Evolutionary conservation across 2,329 filamentous ascomycete genomes (phyloP).

Genomic region (Fusarium sarcochroum): DNA sequence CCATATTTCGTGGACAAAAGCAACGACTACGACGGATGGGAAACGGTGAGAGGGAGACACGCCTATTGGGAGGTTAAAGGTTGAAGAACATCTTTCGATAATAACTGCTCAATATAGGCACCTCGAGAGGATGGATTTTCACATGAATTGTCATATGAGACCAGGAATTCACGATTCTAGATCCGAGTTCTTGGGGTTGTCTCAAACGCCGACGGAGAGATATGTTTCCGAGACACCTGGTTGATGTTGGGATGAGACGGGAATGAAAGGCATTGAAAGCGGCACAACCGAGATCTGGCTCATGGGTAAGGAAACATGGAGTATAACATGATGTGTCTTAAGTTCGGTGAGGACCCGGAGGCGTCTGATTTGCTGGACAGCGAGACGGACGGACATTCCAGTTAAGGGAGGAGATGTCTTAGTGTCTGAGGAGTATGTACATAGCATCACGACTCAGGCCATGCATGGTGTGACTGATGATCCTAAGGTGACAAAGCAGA

Average conservation of each 20-base stretch:
- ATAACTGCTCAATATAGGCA: too few species aligned
- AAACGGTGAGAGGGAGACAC: too few species aligned
- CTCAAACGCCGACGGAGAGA: background rate
- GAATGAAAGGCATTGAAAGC: background rate
- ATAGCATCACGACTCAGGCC: background rate
- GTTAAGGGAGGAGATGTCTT: background rate
- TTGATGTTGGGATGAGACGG: background rate
- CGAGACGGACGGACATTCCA: background rate
- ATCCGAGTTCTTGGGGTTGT: background rate
- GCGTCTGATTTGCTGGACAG: constrained; percentile 4
- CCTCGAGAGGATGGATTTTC: too few species aligned
- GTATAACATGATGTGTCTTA: constrained; percentile 15
- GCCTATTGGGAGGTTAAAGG: too few species aligned
- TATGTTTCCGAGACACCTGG: background rate
- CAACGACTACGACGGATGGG: background rate
- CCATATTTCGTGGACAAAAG: background rate
- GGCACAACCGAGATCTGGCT: constrained; percentile 10
- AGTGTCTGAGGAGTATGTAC: background rate
- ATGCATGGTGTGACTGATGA: background rate
- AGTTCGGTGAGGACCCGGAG: constrained; percentile 8
- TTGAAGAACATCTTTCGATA: too few species aligned
- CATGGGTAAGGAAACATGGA: background rate
- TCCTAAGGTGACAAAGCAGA: constrained; percentile 10
- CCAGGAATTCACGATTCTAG: background rate
- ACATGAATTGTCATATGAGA: background rate